Evolutionary conservation across 1,284 basidiomycete species (phyloP), one percentile per base, ranked within the genome.

Genomic region (Phlebopus sp.): DNA sequence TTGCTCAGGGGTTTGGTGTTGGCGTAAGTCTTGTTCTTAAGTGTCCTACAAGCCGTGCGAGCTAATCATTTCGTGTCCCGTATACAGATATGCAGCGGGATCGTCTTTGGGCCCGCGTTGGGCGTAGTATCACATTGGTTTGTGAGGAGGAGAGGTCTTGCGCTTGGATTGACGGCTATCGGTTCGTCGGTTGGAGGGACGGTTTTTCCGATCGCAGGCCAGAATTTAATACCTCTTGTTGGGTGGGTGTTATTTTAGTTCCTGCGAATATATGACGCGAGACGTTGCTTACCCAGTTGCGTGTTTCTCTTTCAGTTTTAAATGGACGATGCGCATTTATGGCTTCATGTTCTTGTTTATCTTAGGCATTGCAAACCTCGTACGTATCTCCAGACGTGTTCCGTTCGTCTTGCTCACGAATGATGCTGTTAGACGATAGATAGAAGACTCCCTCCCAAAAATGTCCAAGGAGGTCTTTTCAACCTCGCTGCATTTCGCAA

Each of bases 71-170:
- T 13, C 3, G 2, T 15, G 5, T 5, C 7, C 6, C 27, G 14
- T 30, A 11, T 32, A 38, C 6, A 62, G 63, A 15, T 63, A 15
- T 46, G 67, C 42, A 25, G 51, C 1, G 63, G 59, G 6, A 37
- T 73, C 29, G 62, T 80, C 21, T 79, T 77, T 46, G 70, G 72
- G 1, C 72, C 75, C 0, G 60, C 72, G 1, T 59, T 78, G 17
- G 68, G 66, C 4, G 59, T 73, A 25, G 55, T 78, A 1, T 64
- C 70, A 0, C 79, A 80, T 55, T 79, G 79, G 73, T 81, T 76
- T 56, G 52, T 45, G 2, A 69, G 62, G 42, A 64, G 65, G 44
- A 62, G 69, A 27, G 67, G 68, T 3, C 42, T 70, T 1, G 76
- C 76, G 0, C 58, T 74, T n/a, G 75, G 74, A 0, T n/a, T 76